Evolutionary conservation across 495 filamentous ascomycete genomes (phyloP).

Genomic region (Penicillium canescens): DNA sequence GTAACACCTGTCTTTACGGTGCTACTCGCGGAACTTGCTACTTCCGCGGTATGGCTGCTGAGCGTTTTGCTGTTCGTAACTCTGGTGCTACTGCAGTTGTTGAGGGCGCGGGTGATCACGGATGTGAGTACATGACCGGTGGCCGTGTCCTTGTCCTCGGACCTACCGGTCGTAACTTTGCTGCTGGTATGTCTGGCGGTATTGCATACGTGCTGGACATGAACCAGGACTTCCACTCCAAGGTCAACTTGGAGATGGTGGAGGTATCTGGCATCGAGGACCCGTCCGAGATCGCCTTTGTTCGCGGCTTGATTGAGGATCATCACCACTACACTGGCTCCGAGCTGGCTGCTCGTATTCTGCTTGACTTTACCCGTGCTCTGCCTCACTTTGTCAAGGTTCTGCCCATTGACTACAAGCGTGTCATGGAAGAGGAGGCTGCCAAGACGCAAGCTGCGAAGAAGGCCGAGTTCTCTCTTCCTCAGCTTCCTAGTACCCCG

Average conservation of each 20-base stretch:
- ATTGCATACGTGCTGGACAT: constrained; percentile 97
- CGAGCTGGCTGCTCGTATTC: constrained; percentile 89
- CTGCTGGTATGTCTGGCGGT: constrained; percentile 98
- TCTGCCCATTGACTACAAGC: constrained; percentile 96
- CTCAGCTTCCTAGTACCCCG: constrained; percentile 66
- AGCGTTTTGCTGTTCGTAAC: constrained; percentile 98
- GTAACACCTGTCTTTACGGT: constrained; percentile 97
- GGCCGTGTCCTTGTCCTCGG: constrained; percentile 90
- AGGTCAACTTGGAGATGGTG: constrained; percentile 99
- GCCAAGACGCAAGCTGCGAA: constrained; percentile 83
- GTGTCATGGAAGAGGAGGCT: constrained; percentile 83
- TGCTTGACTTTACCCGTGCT: constrained; percentile 96
- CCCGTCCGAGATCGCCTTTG: constrained; percentile 86
- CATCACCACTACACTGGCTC: constrained; percentile 99
- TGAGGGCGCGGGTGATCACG: constrained; percentile 96
- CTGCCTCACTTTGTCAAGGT: constrained; percentile 93
- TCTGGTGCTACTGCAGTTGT: constrained; percentile 96
- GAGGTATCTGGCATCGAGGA: constrained; percentile 88
- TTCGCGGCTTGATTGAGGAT: constrained; percentile 94
- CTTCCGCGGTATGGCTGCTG: constrained; percentile 97
- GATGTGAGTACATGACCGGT: constrained; percentile 99
- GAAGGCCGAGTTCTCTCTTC: constrained; percentile 78
- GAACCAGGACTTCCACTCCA: constrained; percentile 85
- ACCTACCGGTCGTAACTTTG: constrained; percentile 97
- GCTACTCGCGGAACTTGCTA: constrained; percentile 91